A percentile compares a stretch with the other conserved stretches of the same genome.
These are phyloP conservation scores for Elaeagnus macrophylla DNA, from an alignment of 306 rosid genomes.

Conservation along the genomic window DNA sequence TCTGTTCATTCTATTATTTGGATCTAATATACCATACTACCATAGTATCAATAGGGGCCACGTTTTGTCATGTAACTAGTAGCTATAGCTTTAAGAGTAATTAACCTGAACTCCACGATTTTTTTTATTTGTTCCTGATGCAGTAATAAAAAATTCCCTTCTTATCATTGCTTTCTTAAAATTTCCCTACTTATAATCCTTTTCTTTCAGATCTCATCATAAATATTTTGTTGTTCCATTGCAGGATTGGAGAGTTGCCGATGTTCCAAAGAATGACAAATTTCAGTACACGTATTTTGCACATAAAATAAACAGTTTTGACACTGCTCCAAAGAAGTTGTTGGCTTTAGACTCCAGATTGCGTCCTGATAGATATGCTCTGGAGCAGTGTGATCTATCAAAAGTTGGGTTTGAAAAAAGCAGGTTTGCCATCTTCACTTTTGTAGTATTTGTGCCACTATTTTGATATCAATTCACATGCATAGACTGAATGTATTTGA, in stretches of 20 bases:
- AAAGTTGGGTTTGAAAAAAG: conserved; percentile 78
- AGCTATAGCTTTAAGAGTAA: no score
- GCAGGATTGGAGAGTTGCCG: conserved; percentile 93
- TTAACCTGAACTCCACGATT: no score
- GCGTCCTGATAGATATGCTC: conserved; percentile 88
- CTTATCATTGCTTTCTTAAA: no score
- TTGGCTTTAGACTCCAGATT: conserved; percentile 83
- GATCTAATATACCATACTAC: no score
- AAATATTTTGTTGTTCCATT: conserved; percentile 2
- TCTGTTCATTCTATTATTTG: no score
- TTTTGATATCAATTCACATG: no score
- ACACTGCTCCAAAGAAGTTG: conserved; percentile 58
- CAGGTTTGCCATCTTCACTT: conserved; percentile 35
- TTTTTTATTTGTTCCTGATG: no score
- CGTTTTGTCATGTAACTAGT: no score
- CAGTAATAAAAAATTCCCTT: no score
- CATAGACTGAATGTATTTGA: no score
- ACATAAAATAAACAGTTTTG: no score
- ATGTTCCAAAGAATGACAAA: conserved; percentile 56
- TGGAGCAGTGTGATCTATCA: conserved; percentile 74
- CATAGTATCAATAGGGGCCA: no score
- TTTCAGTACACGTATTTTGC: conserved; percentile 78
- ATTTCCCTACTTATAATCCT: background rate
- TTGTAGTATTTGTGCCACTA: background rate
- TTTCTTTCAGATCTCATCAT: background rate